phyloP scores from a whole-genome alignment of 139 green algal genomes.

The Tetradesmus obliquus region DNA sequence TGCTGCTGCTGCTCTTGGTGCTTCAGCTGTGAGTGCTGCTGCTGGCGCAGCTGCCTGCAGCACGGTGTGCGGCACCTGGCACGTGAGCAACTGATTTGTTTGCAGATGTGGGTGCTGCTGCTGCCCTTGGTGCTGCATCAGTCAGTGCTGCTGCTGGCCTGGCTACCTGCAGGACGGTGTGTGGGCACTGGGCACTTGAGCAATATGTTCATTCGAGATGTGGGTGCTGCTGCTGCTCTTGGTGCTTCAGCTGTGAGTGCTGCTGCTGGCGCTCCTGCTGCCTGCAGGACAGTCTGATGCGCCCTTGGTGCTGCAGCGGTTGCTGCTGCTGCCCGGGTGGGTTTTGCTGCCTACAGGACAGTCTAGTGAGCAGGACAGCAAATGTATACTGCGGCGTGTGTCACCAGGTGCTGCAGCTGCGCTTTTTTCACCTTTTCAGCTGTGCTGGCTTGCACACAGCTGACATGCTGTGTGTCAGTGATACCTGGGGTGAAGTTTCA shows the following conservation, averaged over 20 bases:
- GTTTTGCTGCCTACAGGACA: neutral
- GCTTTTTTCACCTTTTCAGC: neutral
- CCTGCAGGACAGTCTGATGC: neutral
- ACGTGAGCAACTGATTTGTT: neutral
- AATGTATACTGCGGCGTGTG: neutral
- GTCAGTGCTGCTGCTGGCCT: neutral
- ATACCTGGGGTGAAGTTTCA: too few species aligned
- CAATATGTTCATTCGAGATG: too few species aligned
- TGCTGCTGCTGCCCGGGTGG: neutral
- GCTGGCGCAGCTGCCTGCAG: neutral
- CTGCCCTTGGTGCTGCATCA: neutral
- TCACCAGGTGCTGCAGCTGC: neutral
- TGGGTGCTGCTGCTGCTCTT: neutral
- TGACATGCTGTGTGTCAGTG: too few species aligned
- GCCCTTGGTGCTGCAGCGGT: neutral
- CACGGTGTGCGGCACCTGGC: neutral
- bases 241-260: neutral
- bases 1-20: conserved; percentile 6
- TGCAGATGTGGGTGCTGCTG: neutral
- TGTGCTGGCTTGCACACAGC: neutral
- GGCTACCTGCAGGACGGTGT: neutral
- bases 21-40: neutral
- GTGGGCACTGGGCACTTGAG: neutral
- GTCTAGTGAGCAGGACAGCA: neutral
- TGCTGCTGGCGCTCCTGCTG: neutral